A percentile compares a stretch with the other conserved stretches of the same genome.
Conservation (phyloP, 2,329 filamentous ascomycete species). For the Fusarium chlamydosporum region DNA sequence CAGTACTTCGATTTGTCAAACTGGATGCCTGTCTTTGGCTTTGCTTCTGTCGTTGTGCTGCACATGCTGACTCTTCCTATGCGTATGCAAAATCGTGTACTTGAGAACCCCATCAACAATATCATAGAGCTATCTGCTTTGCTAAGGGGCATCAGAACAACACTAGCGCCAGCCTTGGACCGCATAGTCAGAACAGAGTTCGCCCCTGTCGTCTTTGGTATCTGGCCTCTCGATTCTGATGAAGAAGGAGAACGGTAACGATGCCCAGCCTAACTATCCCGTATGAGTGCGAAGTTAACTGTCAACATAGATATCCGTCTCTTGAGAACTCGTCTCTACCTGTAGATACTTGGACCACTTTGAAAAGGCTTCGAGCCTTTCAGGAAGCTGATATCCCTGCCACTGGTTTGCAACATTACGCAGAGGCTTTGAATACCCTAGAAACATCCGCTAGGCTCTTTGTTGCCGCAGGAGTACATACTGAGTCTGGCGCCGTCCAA, state of each 20-base stretch:
- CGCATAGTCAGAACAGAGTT: slow-evolving; percentile 46
- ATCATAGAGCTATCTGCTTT: slow-evolving; percentile 43
- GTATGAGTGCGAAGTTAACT: slow-evolving; percentile 4
- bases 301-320: slow-evolving; percentile 21
- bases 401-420: slow-evolving; percentile 40
- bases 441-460: slow-evolving; percentile 40
- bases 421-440: slow-evolving; percentile 36
- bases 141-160: slow-evolving; percentile 44
- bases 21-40: slow-evolving; percentile 57
- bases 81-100: slow-evolving; percentile 31
- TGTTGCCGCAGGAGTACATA: slow-evolving; percentile 44
- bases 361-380: slow-evolving; percentile 44
- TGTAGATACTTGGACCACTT: slow-evolving; percentile 42
- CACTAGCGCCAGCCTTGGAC: slow-evolving; percentile 35
- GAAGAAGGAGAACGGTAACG: slow-evolving; percentile 25
- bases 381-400: slow-evolving; percentile 42
- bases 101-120: slow-evolving; percentile 44
- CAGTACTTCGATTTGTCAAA: slow-evolving; percentile 35
- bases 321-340: slow-evolving; percentile 44
- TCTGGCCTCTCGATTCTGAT: slow-evolving; percentile 34
- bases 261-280: not conserved
- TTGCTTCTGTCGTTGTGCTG: slow-evolving; percentile 58
- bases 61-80: slow-evolving; percentile 48
- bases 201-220: slow-evolving; percentile 45
- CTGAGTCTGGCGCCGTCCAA: slow-evolving; percentile 42